Evolutionary conservation across 352 stramenopile genomes (phyloP), one percentile per base, ranked within the genome.

Genomic region (Globisporangium echinulatum): DNA sequence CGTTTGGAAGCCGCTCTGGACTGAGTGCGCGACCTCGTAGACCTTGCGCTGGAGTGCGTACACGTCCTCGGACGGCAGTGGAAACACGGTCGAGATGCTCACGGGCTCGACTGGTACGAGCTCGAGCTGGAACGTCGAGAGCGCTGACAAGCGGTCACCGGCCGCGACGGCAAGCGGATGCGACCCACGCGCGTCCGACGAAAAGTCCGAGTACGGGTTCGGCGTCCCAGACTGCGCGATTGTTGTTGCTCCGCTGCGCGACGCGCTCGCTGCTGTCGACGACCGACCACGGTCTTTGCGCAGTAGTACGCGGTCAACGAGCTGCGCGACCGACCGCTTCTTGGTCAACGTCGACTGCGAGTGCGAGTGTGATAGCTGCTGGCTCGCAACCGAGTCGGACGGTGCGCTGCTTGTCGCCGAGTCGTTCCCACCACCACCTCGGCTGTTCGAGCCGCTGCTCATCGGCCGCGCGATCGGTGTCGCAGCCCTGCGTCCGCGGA

Each of bases 81-180:
- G 75, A 43, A 85, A 85, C 3, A 85, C 55, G 1, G 75, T 79
- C 42, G 73, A 74, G 51, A 85, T 81, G n/a, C 64, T 78, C 43
- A 70, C 58, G 2, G 75, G 72, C 19, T 80, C 69, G 9, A 83
- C 63, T 0, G 71, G 69, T 1, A 77, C 69, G 37, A 82, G 54
- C 33, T 79, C 73, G 8, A 66, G 42, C 42, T 67, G 61, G 36
- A 63, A 59, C 37, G 61, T 49, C 7, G 61, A 49, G 5, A 67
- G 44, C 25, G 44, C 7, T 19, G 61, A 63, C 43, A 67, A 44
- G 1, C 61, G 61, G 5, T 67, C 61, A 11, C 44, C 56, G 10
- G 51, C 39, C 3, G 51, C 39, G 33, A 67, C 19, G 1, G 56
- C 47, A 43, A 59, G 55, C 8, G 61, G 56, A 37, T 67, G 61